Evolutionary conservation across 257 asterid genomes (phyloP), one percentile per base, ranked within the genome.

Genomic region (Solanum etuberosum): DNA sequence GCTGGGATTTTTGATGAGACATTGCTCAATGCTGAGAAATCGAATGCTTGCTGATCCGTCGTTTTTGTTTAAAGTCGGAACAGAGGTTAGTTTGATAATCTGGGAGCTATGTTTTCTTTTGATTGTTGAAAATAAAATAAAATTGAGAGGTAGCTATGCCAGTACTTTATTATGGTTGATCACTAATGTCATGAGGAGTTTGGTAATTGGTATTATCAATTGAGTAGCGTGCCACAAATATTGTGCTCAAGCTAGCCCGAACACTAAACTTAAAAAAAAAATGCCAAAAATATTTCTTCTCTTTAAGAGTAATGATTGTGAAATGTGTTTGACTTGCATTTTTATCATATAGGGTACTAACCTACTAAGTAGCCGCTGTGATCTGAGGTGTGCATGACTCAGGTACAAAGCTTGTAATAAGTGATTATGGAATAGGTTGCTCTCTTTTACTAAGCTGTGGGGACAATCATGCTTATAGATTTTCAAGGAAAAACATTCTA

Each of bases 41-140:
- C 91, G 99, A 43, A 96, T 97, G 99, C 92, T 97, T 74, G 99
- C 95, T 27, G 99, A 97, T 92, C 99, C 99, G 1, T 90, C 99
- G 1, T 97, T 97, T 91, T 85, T 97, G 95, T 97, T 95, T 87
- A 96, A 97, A 96, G 94, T 97, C 84, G 99, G 98, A 87, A 93
- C 94, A 32, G 99, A 97, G 98, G 99, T 97, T 87, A 82, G 95
- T 88, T 63, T 32, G 84, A 51, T 76, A 48, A 72, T 85, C 21
- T 82, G 63, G 68, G 10, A 81, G 31, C 85, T 29, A 5, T 29
- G 0, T 5, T 48, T 29, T 31, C 43, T 29, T 29, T 3, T 29
- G 29, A n/a, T 16, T 80, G 25, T 80, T n/a, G 9, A 81, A 29
- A 29, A 9, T 7, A 25, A 37, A 42, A 43, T 42, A 10, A 80